Percentiles rank a stretch among this genome's conserved stretches.
phyloP scores from a whole-genome alignment of 148 eudicot genomes.

The Heliosperma pusillum region DNA sequence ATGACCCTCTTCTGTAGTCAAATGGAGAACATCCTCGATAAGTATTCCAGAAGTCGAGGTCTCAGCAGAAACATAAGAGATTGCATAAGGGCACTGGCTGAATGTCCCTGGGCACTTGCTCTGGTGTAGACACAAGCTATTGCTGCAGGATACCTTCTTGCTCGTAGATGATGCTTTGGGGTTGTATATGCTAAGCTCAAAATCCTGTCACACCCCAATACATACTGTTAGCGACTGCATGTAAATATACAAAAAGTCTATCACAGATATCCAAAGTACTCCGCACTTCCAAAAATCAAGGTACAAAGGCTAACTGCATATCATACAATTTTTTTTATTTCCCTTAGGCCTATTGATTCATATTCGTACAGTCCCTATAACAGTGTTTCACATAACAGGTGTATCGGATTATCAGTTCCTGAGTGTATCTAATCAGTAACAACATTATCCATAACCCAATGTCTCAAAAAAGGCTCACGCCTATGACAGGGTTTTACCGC shows the following conservation, averaged over 20 bases:
- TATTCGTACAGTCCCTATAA: not conserved
- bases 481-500: too few relatives aligned
- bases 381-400: too few relatives aligned
- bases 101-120: conserved; percentile 43
- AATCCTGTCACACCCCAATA: conserved; percentile 46
- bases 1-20: conserved; percentile 52
- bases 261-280: conserved; percentile 9
- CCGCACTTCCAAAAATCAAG: not conserved
- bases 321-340: not conserved
- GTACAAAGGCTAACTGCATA: not conserved
- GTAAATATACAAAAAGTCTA: not conserved
- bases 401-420: not conserved
- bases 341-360: not conserved
- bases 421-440: not conserved
- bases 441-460: too few relatives aligned
- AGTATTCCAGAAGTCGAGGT: conserved; percentile 91
- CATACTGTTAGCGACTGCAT: conserved; percentile 7
- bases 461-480: too few relatives aligned
- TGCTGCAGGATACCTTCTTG: conserved; percentile 69
- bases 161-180: conserved; percentile 74
- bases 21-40: conserved; percentile 76
- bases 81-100: conserved; percentile 65
- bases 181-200: conserved; percentile 81
- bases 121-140: conserved; percentile 50
- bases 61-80: conserved; percentile 86